Conservation (phyloP, 768 basidiomycete species). For the Collybiopsis confluens region DNA sequence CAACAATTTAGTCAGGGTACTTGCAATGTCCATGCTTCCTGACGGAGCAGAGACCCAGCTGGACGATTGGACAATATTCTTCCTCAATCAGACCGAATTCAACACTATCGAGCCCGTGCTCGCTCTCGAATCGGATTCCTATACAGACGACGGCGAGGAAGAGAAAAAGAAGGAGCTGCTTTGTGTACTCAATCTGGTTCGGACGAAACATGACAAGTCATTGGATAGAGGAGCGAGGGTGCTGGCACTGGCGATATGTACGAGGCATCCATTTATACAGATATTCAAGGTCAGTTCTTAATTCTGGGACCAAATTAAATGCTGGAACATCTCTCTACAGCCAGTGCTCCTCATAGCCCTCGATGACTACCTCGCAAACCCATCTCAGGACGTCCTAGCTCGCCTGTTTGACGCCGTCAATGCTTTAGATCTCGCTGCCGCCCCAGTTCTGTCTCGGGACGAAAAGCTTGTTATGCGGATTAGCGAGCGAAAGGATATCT, state of each 20-base stretch:
- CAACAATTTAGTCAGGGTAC: constrained; percentile 48
- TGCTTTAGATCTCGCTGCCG: constrained; percentile 78
- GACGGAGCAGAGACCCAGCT: constrained; percentile 94
- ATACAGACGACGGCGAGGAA: constrained; percentile 13
- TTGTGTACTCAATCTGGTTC: constrained; percentile 74
- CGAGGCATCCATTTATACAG: constrained; percentile 75
- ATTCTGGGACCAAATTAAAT: too few relatives aligned
- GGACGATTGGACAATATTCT: constrained; percentile 99
- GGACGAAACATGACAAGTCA: constrained; percentile 72
- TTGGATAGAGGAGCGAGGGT: constrained; percentile 72
- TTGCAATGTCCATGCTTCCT: constrained; percentile 97
- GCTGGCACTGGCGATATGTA: constrained; percentile 79
- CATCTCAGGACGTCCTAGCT: constrained; percentile 86
- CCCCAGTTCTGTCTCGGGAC: constrained; percentile 70
- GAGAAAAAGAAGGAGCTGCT: constrained; percentile 41
- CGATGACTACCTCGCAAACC: constrained; percentile 89
- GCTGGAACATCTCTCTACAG: too few relatives aligned
- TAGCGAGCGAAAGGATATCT: constrained; percentile 89
- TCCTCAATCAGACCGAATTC: constrained; percentile 89
- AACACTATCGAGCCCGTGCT: constrained; percentile 84
- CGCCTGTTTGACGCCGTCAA: constrained; percentile 92
- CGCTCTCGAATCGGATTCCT: constrained; percentile 51
- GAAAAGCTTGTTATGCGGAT: constrained; percentile 90
- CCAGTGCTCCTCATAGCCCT: constrained; percentile 91
- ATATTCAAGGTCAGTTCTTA: constrained; percentile 69